Base-by-base conservation (phyloP, 129 eudicot species). In the Centella asiatica region DNA sequence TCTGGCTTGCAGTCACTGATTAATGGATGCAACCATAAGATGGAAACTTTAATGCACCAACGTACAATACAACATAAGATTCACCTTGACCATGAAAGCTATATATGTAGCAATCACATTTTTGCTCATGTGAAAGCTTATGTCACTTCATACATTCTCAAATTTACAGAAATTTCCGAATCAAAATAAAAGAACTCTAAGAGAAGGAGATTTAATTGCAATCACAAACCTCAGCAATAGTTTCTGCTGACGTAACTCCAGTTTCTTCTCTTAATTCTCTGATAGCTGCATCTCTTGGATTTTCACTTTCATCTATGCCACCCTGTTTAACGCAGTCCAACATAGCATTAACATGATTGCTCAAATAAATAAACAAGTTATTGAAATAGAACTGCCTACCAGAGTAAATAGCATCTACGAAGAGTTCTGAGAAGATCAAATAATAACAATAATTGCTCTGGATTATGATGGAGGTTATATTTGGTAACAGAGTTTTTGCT, bases 221-320 rank as follows among this genome's bases (percentile, higher is more conserved):
- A 44, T n/a, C 29, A 2, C 75, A 61, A 46, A 90, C 99, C 99
- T 92, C 96, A 31, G 85, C 95, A 56, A 92, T 71, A 67, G 82
- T 60, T 68, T 92, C 95, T 27, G 90, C 98, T 31, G 96, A 87
- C 24, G 95, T 81, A 68, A 92, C 95, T 57, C 99, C 99, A 25
- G 99, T 92, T 77, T 92, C 99, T 82, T 92, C 99, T 82, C 84
- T 76, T 51, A 87, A 69, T 77, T 92, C 99, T 78, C 99, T 80
- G 58, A 87, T 59, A 27, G 96, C 99, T 59, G 99, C 96, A 69
- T 66, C 72, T 78, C 84, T 78, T 72, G 96, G 96, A 78, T 92
- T 85, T 77, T 92, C 99, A 68, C 65, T 85, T 74, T 82, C 95
- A 80, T 92, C 99, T 64, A 92, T 75, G 14, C 99, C 99, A 31